These are phyloP conservation scores for Arachis hypogaea DNA, from an alignment of 306 rosid genomes.

Conservation along the genomic window DNA sequence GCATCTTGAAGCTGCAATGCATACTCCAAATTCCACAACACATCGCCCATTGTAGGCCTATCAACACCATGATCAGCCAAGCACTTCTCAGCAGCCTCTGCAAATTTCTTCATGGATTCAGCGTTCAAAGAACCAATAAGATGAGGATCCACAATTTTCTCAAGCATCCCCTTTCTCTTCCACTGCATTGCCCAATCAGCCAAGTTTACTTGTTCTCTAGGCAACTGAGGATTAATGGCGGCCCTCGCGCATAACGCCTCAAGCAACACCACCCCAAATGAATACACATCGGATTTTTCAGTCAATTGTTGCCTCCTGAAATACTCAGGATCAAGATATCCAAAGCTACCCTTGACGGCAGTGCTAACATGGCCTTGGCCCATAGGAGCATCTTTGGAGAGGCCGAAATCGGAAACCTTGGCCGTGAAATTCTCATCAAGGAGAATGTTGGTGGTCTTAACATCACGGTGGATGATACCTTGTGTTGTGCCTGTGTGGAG, in stretches of 20 bases:
- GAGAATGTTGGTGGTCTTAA: conserved; percentile 49
- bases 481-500: conserved; percentile 53
- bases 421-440: conserved; percentile 47
- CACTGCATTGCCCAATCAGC: conserved; percentile 55
- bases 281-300: conserved; percentile 49
- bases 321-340: conserved; percentile 50
- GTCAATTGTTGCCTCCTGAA: conserved; percentile 49
- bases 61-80: conserved; percentile 49
- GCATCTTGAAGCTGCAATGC: conserved; percentile 53
- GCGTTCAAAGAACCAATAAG: conserved; percentile 40
- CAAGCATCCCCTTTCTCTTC: conserved; percentile 47
- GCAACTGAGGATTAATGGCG: conserved; percentile 44
- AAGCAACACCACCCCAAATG: conserved; percentile 50
- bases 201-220: conserved; percentile 51
- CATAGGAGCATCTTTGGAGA: conserved; percentile 47
- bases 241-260: conserved; percentile 50
- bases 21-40: conserved; percentile 50
- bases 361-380: conserved; percentile 51
- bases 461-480: conserved; percentile 55
- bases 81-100: conserved; percentile 52
- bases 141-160: conserved; percentile 45
- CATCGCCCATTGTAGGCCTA: conserved; percentile 55
- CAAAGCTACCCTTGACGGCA: conserved; percentile 53
- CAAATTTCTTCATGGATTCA: conserved; percentile 45
- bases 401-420: conserved; percentile 52